A percentile compares a stretch with the other conserved stretches of the same genome.
Evolutionary conservation across 176 grass and related monocot species (phyloP).

Genomic region (Carex myosuroides): DNA sequence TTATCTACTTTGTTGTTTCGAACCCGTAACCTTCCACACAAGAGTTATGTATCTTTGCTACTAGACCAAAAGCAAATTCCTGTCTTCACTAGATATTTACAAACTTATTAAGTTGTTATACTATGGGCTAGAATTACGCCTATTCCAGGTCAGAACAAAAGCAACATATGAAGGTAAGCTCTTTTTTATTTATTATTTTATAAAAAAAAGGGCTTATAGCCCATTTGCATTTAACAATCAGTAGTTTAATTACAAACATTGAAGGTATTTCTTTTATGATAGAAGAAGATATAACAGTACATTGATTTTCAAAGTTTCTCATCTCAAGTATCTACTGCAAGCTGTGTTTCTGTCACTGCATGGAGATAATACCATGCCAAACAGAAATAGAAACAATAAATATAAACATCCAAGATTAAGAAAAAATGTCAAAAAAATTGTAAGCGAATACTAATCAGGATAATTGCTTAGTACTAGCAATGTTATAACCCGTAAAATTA

Average conservation of each 20-base stretch:
- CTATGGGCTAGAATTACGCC: background rate
- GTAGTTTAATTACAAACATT: no score
- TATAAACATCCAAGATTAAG: background rate
- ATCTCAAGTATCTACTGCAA: constrained; percentile 80
- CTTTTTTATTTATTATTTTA: no score
- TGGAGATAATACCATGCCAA: constrained; percentile 88
- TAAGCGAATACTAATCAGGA: background rate
- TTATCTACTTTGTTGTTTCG: no score
- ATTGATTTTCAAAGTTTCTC: constrained; percentile 85
- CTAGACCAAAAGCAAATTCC: no score
- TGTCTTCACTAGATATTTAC: background rate
- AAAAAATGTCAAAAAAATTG: background rate
- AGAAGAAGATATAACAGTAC: constrained; percentile 35
- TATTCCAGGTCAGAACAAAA: background rate
- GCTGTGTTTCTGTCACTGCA: constrained; percentile 69
- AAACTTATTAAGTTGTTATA: background rate
- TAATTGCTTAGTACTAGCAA: background rate
- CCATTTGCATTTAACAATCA: no score
- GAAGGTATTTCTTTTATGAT: background rate
- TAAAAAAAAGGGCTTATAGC: no score
- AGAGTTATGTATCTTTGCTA: no score
- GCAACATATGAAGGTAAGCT: background rate
- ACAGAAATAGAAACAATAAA: background rate
- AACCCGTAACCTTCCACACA: no score
- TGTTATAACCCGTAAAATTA: no score